A percentile compares a stretch with the other conserved stretches of the same genome.
phyloP scores from a whole-genome alignment of 2,329 filamentous ascomycete genomes.

The Ophiocordyceps camponoti-saundersi region DNA sequence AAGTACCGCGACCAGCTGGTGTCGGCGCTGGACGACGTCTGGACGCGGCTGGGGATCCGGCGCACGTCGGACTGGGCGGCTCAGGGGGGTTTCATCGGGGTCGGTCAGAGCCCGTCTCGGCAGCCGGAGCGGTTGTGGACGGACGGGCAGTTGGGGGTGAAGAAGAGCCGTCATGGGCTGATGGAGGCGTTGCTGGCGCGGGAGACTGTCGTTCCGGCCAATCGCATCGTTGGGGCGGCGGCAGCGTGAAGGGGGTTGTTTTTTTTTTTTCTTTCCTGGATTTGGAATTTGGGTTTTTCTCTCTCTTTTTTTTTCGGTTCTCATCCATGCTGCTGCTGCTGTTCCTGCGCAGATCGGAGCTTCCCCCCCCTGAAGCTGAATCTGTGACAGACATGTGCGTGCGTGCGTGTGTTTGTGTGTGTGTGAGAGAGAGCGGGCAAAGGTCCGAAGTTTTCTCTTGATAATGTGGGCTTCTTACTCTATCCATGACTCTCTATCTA shows the following conservation, averaged over 20 bases:
- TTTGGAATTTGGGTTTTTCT: not conserved
- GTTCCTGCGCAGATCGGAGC: not conserved
- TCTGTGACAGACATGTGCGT: too few relatives aligned
- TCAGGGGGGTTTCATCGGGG: slow-evolving; percentile 85
- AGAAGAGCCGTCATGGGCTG: slow-evolving; percentile 28
- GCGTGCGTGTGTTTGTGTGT: too few relatives aligned
- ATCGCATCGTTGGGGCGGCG: slow-evolving; percentile 12
- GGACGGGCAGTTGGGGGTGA: slow-evolving; percentile 68
- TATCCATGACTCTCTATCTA: too few relatives aligned
- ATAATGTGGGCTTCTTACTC: too few relatives aligned
- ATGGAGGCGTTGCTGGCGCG: slow-evolving; percentile 43
- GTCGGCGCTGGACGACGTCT: slow-evolving; percentile 69
- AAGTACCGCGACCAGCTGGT: slow-evolving; percentile 77
- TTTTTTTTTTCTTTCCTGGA: not conserved
- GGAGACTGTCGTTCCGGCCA: slow-evolving; percentile 21
- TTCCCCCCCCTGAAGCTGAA: not conserved
- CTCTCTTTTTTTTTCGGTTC: not conserved
- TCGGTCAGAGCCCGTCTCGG: slow-evolving; percentile 46
- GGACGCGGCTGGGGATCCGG: slow-evolving; percentile 77
- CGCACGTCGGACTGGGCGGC: slow-evolving; percentile 83
- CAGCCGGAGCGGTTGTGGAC: slow-evolving; percentile 71
- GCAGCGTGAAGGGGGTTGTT: slow-evolving; percentile 2
- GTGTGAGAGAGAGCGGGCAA: too few relatives aligned
- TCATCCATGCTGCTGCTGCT: too few relatives aligned
- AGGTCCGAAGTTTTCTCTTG: too few relatives aligned